Evolutionary conservation across 169 alveolate genomes (phyloP).

Genomic region (Babesia gibsoni): DNA sequence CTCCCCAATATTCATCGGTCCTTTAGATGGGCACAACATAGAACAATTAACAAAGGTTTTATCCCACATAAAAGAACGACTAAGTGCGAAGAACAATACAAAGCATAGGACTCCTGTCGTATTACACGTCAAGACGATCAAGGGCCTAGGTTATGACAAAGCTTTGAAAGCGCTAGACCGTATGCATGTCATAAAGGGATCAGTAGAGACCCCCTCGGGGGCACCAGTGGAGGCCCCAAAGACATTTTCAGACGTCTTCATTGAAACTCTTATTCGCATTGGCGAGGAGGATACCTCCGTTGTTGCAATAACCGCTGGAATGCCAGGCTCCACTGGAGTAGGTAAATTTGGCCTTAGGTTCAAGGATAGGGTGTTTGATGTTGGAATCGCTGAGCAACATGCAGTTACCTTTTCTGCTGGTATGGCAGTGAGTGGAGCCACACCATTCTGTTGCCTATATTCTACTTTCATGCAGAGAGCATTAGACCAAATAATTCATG

Average conservation of each 20-base stretch:
- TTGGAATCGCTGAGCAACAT: constrained; percentile 89
- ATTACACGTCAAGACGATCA: constrained; percentile 75
- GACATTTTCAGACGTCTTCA: constrained; percentile 69
- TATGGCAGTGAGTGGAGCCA: constrained; percentile 75
- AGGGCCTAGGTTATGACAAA: constrained; percentile 75
- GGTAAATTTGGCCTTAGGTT: constrained; percentile 62
- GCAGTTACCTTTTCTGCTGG: constrained; percentile 87
- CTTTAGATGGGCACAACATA: constrained; percentile 78
- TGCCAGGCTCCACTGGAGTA: constrained; percentile 86
- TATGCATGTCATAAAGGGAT: constrained; percentile 70
- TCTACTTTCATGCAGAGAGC: constrained; percentile 88
- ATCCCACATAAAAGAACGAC: background rate
- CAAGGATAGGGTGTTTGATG: constrained; percentile 82
- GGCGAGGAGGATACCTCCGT: constrained; percentile 67
- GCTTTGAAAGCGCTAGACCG: constrained; percentile 71
- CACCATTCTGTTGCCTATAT: constrained; percentile 77
- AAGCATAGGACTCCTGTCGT: constrained; percentile 63
- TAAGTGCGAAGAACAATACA: constrained; percentile 17
- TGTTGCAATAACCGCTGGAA: constrained; percentile 80
- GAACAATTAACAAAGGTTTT: constrained; percentile 63
- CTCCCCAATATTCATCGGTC: constrained; percentile 71
- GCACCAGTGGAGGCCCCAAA: constrained; percentile 4
- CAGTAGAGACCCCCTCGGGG: too few relatives aligned
- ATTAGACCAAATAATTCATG: constrained; percentile 81
- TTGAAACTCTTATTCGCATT: constrained; percentile 65